Percentiles rank a stretch among this genome's conserved stretches.
Evolutionary conservation across 2,329 filamentous ascomycete genomes (phyloP).

Genomic region (Phaeosphaeriaceae sp.): DNA sequence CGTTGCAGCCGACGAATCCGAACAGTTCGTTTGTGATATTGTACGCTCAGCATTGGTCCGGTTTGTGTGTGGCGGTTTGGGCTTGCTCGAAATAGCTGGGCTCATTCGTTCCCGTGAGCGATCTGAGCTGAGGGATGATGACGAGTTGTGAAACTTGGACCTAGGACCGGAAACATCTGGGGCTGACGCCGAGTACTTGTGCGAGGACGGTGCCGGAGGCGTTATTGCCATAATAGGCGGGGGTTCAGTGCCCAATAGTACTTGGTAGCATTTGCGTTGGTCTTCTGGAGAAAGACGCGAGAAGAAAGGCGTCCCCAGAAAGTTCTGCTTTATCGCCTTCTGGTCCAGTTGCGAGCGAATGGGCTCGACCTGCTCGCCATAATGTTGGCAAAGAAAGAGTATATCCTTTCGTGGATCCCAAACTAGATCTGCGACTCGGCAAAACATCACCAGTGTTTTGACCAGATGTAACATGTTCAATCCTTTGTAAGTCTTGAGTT

Average conservation of each 20-base stretch:
- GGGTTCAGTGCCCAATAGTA: conserved; percentile 32
- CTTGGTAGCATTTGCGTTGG: conserved; percentile 34
- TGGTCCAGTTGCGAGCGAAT: conserved; percentile 31
- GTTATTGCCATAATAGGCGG: conserved; percentile 31
- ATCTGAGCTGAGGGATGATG: conserved; percentile 20
- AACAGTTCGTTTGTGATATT: neutral
- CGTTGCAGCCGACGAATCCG: neutral
- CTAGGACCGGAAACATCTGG: conserved; percentile 10
- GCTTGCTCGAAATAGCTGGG: conserved; percentile 18
- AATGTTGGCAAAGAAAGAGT: conserved; percentile 36
- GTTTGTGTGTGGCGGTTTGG: conserved; percentile 3
- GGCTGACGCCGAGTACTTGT: conserved; percentile 12
- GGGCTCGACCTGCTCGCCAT: conserved; percentile 29
- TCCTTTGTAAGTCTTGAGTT: conserved; percentile 33
- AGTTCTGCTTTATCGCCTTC: conserved; percentile 32
- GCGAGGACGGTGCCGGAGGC: conserved; percentile 17
- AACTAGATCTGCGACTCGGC: conserved; percentile 27
- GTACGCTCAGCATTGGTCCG: neutral
- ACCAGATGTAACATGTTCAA: conserved; percentile 40
- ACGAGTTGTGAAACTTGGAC: conserved; percentile 16
- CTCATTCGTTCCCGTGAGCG: conserved; percentile 10
- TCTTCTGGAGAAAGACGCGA: conserved; percentile 26
- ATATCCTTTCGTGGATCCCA: conserved; percentile 43
- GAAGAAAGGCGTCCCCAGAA: conserved; percentile 37
- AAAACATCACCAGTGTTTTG: conserved; percentile 33